phyloP scores from a whole-genome alignment of 345 rosid genomes.

The Corymbia maculata region DNA sequence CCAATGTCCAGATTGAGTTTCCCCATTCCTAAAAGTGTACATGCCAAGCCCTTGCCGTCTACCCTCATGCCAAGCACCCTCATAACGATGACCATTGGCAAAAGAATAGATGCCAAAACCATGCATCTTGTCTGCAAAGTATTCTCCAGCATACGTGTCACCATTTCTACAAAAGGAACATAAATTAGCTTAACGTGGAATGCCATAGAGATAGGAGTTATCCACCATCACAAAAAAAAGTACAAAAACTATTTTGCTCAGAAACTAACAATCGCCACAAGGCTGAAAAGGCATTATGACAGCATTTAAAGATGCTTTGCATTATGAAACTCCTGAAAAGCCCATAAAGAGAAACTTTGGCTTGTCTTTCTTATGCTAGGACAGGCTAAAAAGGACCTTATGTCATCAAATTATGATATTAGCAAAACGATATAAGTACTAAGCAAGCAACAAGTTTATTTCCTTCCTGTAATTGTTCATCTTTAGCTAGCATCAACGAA shows the following conservation, averaged over 20 bases:
- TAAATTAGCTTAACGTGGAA: background rate
- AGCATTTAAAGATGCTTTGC: background rate
- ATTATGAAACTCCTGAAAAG: background rate
- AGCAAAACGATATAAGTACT: background rate
- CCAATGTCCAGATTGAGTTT: slow-evolving; percentile 96
- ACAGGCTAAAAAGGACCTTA: background rate
- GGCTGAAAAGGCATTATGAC: background rate
- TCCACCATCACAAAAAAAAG: background rate
- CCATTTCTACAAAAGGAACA: slow-evolving; percentile 50
- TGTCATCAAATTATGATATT: background rate
- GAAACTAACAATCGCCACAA: background rate
- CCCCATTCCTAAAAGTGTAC: slow-evolving; percentile 94
- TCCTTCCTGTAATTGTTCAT: background rate
- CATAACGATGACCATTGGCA: slow-evolving; percentile 89
- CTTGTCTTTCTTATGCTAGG: background rate
- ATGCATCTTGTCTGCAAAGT: slow-evolving; percentile 97
- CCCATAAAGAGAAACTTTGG: background rate
- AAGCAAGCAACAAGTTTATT: background rate
- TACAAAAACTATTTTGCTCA: background rate
- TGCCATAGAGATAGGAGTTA: background rate
- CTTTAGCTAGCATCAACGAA: background rate
- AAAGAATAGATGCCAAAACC: slow-evolving; percentile 85
- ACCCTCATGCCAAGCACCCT: slow-evolving; percentile 99
- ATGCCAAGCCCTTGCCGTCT: slow-evolving; percentile 94
- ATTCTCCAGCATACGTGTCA: slow-evolving; percentile 88